Evolutionary conservation across 2,329 filamentous ascomycete genomes (phyloP).

Genomic region (Apiospora phragmitis): DNA sequence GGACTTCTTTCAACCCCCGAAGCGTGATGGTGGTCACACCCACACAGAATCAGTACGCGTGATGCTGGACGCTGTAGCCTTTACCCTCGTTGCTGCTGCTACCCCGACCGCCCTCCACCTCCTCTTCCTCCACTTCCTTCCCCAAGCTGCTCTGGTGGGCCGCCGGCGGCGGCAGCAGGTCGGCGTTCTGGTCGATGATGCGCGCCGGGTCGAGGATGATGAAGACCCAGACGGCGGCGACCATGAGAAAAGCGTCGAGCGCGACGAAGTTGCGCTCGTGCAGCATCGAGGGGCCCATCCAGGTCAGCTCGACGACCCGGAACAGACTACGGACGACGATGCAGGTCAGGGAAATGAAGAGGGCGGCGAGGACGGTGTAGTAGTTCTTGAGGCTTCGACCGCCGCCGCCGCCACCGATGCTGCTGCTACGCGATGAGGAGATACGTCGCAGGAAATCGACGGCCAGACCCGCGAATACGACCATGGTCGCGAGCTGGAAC

Average conservation of each 20-base stretch:
- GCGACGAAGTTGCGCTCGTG: slow-evolving; percentile 49
- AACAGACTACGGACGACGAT: slow-evolving; percentile 51
- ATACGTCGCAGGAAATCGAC: slow-evolving; percentile 38
- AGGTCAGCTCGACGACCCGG: slow-evolving; percentile 49
- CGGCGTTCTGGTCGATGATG: slow-evolving; percentile 6
- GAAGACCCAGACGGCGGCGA: slow-evolving; percentile 44
- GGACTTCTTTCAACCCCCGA: neutral
- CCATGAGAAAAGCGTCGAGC: slow-evolving; percentile 50
- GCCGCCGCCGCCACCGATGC: slow-evolving; percentile 15
- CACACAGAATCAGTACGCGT: neutral
- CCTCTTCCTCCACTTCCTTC: neutral
- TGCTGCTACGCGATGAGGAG: neutral
- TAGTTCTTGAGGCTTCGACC: slow-evolving; percentile 27
- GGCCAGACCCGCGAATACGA: slow-evolving; percentile 42
- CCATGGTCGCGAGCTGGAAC: slow-evolving; percentile 51
- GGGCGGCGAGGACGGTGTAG: slow-evolving; percentile 32
- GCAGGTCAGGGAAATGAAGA: slow-evolving; percentile 42
- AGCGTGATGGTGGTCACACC: neutral
- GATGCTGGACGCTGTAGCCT: no score
- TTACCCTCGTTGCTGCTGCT: neutral
- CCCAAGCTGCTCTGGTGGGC: neutral
- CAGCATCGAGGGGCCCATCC: slow-evolving; percentile 51
- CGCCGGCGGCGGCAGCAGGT: neutral
- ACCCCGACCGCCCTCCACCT: neutral
- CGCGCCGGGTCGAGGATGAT: slow-evolving; percentile 41